Percentiles rank a stretch among this genome's conserved stretches.
phyloP scores from a whole-genome alignment of 2,329 filamentous ascomycete species.

The Teratosphaeria pseudoeucalypti region DNA sequence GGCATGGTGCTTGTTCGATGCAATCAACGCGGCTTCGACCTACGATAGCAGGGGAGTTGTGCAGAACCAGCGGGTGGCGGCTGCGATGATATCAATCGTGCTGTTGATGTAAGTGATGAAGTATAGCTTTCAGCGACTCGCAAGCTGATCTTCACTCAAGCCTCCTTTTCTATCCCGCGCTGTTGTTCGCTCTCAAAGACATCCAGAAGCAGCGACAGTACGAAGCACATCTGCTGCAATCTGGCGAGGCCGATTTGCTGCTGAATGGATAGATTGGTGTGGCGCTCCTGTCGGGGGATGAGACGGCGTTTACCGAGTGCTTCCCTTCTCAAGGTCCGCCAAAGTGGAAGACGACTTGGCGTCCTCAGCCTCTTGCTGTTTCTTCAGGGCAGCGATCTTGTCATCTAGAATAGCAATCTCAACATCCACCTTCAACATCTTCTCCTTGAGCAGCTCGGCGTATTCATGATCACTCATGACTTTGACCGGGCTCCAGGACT shows the following conservation, averaged over 20 bases:
- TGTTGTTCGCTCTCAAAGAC: not conserved
- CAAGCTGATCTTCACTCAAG: not conserved
- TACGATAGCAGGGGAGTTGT: not conserved
- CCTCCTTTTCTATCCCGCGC: not conserved
- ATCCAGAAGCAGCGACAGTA: not conserved
- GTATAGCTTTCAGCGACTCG: not conserved
- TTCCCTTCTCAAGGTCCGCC: not conserved
- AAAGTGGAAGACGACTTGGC: not conserved
- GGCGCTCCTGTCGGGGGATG: not conserved
- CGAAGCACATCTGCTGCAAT: not conserved
- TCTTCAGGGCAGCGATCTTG: constrained; percentile 48
- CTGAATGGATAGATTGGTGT: not conserved
- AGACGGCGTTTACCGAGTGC: not conserved
- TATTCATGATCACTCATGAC: constrained; percentile 65
- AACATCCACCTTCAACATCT: constrained; percentile 58
- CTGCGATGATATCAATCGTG: not conserved
- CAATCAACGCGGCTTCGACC: not conserved
- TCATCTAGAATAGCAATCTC: constrained; percentile 74
- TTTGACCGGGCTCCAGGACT: constrained; percentile 62
- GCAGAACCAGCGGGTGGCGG: not conserved
- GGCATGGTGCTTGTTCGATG: not conserved
- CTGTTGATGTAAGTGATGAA: not conserved
- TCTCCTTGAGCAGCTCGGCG: constrained; percentile 57
- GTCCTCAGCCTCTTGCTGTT: constrained; percentile 10
- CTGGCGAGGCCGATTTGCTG: not conserved